Conservation (phyloP, 164 flowering plant genomes). For the Stephania cephalantha region DNA sequence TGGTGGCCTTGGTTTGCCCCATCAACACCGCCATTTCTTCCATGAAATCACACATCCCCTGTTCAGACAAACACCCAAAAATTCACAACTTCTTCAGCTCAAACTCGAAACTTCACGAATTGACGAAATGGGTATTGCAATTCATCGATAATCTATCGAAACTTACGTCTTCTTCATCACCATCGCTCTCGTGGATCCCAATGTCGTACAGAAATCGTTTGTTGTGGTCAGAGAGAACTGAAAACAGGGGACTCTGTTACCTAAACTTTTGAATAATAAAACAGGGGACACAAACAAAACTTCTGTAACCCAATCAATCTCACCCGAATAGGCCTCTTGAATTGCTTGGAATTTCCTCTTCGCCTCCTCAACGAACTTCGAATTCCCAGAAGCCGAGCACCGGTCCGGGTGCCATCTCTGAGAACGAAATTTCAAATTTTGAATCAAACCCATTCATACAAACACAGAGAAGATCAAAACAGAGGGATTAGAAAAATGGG, state of each 20-base stretch:
- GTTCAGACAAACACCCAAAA: conserved; percentile 17
- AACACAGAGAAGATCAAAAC: background rate
- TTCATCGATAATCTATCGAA: no score
- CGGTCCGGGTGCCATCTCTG: conserved; percentile 99
- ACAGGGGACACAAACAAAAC: background rate
- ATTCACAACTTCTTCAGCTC: background rate
- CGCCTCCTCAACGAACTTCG: conserved; percentile 66
- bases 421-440: background rate
- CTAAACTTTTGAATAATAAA: background rate
- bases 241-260: background rate
- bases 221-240: conserved; percentile 82
- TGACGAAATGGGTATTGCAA: no score
- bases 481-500: background rate
- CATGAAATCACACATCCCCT: conserved; percentile 92
- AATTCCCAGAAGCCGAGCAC: conserved; percentile 62
- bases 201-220: conserved; percentile 89
- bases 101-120: background rate
- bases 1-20: conserved; percentile 52
- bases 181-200: conserved; percentile 52
- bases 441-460: background rate
- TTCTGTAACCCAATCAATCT: background rate
- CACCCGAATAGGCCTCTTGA: conserved; percentile 95
- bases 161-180: conserved; percentile 51
- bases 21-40: conserved; percentile 84
- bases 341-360: conserved; percentile 88